A percentile compares a stretch with the other conserved stretches of the same genome.
phyloP scores from a whole-genome alignment of 345 rosid species.

The Kernera saxatilis region DNA sequence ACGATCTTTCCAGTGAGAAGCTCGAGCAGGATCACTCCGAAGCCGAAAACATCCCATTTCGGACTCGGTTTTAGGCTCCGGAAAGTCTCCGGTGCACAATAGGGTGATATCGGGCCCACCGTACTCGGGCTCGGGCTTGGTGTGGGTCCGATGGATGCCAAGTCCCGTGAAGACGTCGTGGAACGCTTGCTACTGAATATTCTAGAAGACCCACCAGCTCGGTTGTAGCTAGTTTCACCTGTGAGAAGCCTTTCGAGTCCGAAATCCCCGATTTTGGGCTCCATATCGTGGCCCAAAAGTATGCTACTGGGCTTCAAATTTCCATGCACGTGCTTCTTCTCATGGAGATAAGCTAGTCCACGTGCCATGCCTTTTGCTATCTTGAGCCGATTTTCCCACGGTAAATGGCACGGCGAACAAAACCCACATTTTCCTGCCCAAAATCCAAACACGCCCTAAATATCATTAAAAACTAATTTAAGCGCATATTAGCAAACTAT shows the following conservation, averaged over 20 bases:
- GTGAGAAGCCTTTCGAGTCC: slow-evolving; percentile 71
- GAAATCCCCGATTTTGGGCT: slow-evolving; percentile 77
- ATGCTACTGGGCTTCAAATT: slow-evolving; percentile 82
- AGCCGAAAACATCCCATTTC: slow-evolving; percentile 84
- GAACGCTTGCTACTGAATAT: slow-evolving; percentile 82
- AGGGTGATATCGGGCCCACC: slow-evolving; percentile 49
- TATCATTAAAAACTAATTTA: neutral
- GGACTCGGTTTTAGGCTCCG: slow-evolving; percentile 74
- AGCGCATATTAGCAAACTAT: slow-evolving; percentile 13
- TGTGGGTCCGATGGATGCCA: slow-evolving; percentile 23
- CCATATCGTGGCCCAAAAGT: slow-evolving; percentile 65
- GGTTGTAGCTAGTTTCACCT: slow-evolving; percentile 52
- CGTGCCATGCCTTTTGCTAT: slow-evolving; percentile 77
- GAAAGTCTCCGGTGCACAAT: slow-evolving; percentile 74
- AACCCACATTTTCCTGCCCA: slow-evolving; percentile 53
- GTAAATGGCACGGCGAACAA: slow-evolving; percentile 65
- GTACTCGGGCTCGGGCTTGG: slow-evolving; percentile 73
- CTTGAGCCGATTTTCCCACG: slow-evolving; percentile 84
- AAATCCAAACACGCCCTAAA: neutral
- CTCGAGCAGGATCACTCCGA: slow-evolving; percentile 75
- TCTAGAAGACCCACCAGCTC: slow-evolving; percentile 52
- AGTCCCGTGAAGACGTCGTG: slow-evolving; percentile 53
- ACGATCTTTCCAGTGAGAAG: slow-evolving; percentile 64
- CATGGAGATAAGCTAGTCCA: slow-evolving; percentile 74
- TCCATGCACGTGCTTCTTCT: slow-evolving; percentile 89